Evolutionary conservation across 1,284 basidiomycete species (phyloP).

Genomic region (Papiliotrema laurentii): DNA sequence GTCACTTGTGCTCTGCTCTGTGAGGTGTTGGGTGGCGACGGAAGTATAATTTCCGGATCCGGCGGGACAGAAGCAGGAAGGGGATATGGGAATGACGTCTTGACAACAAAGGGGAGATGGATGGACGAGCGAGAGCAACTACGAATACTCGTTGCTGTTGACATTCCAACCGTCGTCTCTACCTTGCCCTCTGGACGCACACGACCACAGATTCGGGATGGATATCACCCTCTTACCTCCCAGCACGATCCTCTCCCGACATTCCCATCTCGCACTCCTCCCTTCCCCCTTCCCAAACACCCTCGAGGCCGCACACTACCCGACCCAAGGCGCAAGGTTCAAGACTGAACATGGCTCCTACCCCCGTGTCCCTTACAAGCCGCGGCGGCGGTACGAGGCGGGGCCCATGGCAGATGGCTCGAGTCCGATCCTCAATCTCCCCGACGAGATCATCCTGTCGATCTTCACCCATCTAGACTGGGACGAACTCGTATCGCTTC

Average conservation of each 20-base stretch:
- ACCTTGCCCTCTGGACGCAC: background rate
- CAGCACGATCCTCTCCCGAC: slow-evolving; percentile 20
- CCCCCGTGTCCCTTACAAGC: background rate
- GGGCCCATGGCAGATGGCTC: slow-evolving; percentile 16
- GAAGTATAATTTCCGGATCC: background rate
- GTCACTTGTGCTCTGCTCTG: no score
- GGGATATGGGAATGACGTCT: background rate
- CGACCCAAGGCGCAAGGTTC: background rate
- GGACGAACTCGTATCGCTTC: slow-evolving; percentile 20
- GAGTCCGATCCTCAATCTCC: slow-evolving; percentile 18
- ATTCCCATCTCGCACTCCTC: slow-evolving; percentile 21
- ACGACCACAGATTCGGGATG: slow-evolving; percentile 5
- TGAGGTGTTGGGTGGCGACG: no score
- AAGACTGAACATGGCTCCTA: background rate
- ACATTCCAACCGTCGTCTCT: background rate
- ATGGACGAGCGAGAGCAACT: background rate
- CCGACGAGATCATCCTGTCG: slow-evolving; percentile 27
- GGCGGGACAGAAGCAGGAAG: background rate
- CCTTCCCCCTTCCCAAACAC: slow-evolving; percentile 8
- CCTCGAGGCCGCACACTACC: background rate
- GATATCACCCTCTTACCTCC: slow-evolving; percentile 28
- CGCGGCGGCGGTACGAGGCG: slow-evolving; percentile 3
- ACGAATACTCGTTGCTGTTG: background rate
- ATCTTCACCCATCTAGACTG: slow-evolving; percentile 23
- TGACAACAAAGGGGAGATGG: background rate